A percentile compares a stretch with the other conserved stretches of the same genome.
Conservation (phyloP, 371 early-diverging fungal species). For the Rhizopus stolonifer region DNA sequence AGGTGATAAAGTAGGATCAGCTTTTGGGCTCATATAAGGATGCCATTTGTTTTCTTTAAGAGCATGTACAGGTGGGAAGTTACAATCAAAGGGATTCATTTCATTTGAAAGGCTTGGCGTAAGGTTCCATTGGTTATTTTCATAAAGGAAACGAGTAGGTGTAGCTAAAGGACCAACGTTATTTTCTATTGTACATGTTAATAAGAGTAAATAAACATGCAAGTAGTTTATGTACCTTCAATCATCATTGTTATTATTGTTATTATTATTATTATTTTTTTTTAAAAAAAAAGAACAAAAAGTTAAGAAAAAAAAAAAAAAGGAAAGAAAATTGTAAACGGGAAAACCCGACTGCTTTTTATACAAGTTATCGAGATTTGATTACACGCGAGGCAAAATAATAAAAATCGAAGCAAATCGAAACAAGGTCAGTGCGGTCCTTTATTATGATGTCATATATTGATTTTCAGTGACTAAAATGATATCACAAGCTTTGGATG, state of each 20-base stretch:
- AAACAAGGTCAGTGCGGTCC: no score
- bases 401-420: no score
- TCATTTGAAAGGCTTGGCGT: constrained; percentile 28
- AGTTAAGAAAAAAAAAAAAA: background rate
- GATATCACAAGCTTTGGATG: no score
- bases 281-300: background rate
- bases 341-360: no score
- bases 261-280: background rate
- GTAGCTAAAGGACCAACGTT: constrained; percentile 26
- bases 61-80: constrained; percentile 8
- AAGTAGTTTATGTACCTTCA: no score
- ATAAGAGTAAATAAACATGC: no score
- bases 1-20: constrained; percentile 5
- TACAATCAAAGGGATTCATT: constrained; percentile 37
- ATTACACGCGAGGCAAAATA: no score
- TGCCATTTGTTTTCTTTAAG: background rate
- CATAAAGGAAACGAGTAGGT: constrained; percentile 37
- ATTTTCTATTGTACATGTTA: constrained; percentile 3
- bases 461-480: no score
- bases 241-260: constrained; percentile 11
- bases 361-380: no score
- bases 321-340: no score
- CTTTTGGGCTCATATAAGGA: background rate
- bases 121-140: constrained; percentile 35
- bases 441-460: no score